Base-by-base conservation (phyloP, 805 yeast species). In the Sugiyamaella mastotermitis region DNA sequence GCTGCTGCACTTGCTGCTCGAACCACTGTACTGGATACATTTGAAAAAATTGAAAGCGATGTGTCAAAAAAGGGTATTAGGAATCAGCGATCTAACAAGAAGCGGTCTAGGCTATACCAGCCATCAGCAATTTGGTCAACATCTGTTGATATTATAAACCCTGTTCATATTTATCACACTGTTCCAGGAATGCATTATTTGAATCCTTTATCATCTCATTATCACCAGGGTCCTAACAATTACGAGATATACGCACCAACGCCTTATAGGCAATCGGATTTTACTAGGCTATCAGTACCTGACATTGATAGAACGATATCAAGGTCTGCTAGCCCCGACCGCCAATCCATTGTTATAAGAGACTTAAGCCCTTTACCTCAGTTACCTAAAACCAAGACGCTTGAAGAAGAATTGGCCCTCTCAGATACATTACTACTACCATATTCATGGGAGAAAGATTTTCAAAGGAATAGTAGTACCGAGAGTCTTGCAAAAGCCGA, bases 1-100 rank as follows among this genome's bases (percentile, higher is more conserved):
- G 50, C 50, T 15, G 50, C 50, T 22, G 50, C 50, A 2, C 19
- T 45, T 14, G 50, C 50, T 5, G 50, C 50, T 2, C 25, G 39
- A 19, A n/a, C 37, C 3, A 41, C 38, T 19, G 49, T 40, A 6
- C 46, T 33, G 14, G 49, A 42, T 28, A 35, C 45, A 7, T 41
- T 45, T 14, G 49, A 39, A 9, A 42, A 35, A 29, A 42, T 45
- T 14, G 36, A 42, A 35, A 45, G 21, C 29, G 33, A 37, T 10
- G 35, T 39, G 29, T 23, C 18, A 10, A n/a, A 36, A 22, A 28
- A 23, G 33, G 36, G 28, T 15, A 30, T 16, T 17, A 21, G 24
- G 17, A 36, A 38, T 14, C 23, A 24, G 23, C 13, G 18, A 10
- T 10, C 5, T 27, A 27, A 7, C 18, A 27, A 17, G 18, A 27